A percentile compares a stretch with the other conserved stretches of the same genome.
Evolutionary conservation across 2,329 filamentous ascomycete genomes (phyloP).

Genomic region (Lomentospora prolificans): DNA sequence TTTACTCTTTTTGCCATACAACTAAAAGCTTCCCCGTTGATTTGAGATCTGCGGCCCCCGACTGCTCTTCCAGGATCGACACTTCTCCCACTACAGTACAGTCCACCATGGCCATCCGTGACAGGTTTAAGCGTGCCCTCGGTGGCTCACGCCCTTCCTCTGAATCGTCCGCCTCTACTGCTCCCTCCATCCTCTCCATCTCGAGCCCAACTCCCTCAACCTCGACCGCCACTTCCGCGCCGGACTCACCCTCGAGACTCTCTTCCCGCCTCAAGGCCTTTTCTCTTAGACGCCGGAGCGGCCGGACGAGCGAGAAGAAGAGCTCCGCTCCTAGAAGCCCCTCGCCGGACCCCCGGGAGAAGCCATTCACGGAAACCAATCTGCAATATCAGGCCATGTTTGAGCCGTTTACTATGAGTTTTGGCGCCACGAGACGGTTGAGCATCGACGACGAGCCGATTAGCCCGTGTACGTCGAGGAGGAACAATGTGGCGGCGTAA

Average conservation of each 20-base stretch:
- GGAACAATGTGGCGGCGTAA: constrained; percentile 2
- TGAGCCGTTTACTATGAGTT: constrained; percentile 33
- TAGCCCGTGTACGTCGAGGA: constrained; percentile 10
- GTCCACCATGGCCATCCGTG: constrained; percentile 33
- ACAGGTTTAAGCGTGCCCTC: constrained; percentile 29
- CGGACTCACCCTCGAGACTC: constrained; percentile 21
- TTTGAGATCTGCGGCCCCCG: too few species aligned
- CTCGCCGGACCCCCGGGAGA: constrained; percentile 31
- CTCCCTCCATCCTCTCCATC: constrained; percentile 19
- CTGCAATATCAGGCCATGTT: constrained; percentile 37
- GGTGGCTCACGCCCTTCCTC: constrained; percentile 25
- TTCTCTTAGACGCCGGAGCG: constrained; percentile 3
- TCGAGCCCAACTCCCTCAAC: constrained; percentile 15
- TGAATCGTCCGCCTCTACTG: constrained; percentile 15
- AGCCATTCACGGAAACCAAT: constrained; percentile 34
- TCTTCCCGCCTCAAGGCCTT: constrained; percentile 21
- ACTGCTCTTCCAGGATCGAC: too few species aligned
- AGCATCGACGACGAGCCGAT: constrained; percentile 10
- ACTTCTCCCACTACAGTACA: too few species aligned
- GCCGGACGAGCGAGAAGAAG: constrained; percentile 10
- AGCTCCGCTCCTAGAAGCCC: constrained; percentile 10
- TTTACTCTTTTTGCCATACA: background rate
- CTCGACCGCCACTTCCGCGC: constrained; percentile 20
- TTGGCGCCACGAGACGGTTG: constrained; percentile 24
- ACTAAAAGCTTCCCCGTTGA: too few species aligned